These are phyloP conservation scores for Thraustochytrium aureum DNA, from an alignment of 352 stramenopile species.

Conservation along the genomic window DNA sequence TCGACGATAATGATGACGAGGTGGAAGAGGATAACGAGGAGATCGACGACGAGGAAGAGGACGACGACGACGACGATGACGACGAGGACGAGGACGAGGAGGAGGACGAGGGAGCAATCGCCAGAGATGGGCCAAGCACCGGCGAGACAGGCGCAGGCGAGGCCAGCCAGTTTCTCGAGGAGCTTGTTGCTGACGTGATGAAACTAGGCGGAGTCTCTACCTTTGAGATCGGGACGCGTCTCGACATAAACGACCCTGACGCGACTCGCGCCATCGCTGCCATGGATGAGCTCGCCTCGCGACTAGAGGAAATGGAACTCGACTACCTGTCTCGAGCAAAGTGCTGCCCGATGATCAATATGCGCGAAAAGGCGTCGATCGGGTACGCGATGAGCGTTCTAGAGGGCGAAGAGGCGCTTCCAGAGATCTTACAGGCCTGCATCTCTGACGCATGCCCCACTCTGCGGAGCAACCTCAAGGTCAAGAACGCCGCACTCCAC, in stretches of 20 bases:
- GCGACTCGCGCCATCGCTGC: background rate
- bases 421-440: conserved; percentile 4
- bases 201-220: background rate
- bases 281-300: conserved; percentile 7
- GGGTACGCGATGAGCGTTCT: conserved; percentile 4
- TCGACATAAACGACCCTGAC: conserved; percentile 20
- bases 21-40: too few species aligned
- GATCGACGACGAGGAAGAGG: too few species aligned
- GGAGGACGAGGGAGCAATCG: too few species aligned
- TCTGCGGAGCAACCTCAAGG: conserved; percentile 7
- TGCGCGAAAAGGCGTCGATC: conserved; percentile 13
- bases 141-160: too few species aligned
- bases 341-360: background rate
- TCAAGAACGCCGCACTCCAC: conserved; percentile 39
- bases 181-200: background rate
- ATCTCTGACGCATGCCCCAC: background rate
- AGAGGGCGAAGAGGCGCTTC: background rate
- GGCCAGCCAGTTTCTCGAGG: too few species aligned
- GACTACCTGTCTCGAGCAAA: conserved; percentile 20
- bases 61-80: too few species aligned
- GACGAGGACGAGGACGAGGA: too few species aligned
- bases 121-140: too few species aligned
- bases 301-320: conserved; percentile 11
- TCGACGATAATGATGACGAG: too few species aligned
- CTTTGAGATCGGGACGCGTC: conserved; percentile 15